Percentiles rank a stretch among this genome's conserved stretches.
Conservation (phyloP, 352 stramenopile genomes). For the Pythium inflatum region DNA sequence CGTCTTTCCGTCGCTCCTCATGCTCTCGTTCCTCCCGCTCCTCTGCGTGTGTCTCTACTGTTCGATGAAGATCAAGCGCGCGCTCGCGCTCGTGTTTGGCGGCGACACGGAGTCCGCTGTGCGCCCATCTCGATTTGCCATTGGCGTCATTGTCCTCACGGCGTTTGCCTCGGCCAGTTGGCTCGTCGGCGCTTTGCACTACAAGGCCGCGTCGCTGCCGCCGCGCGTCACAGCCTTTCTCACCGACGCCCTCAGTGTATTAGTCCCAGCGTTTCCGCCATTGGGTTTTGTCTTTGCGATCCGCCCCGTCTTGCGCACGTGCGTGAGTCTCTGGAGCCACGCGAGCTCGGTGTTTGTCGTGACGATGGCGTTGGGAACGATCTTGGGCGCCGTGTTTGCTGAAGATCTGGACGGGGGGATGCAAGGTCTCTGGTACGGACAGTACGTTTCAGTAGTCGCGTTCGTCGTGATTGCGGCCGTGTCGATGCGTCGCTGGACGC, state of each 20-base stretch:
- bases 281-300: slow-evolving; percentile 27
- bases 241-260: not conserved
- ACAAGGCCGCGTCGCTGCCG: slow-evolving; percentile 27
- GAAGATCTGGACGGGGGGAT: slow-evolving; percentile 53
- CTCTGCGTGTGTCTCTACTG: slow-evolving; percentile 46
- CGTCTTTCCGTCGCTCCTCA: slow-evolving; percentile 56
- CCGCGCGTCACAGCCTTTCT: not conserved
- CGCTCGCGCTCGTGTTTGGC: slow-evolving; percentile 5
- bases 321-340: slow-evolving; percentile 29
- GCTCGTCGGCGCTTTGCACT: slow-evolving; percentile 39
- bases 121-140: not conserved
- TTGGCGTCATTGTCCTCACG: slow-evolving; percentile 1
- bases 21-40: slow-evolving; percentile 54
- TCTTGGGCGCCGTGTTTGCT: slow-evolving; percentile 33
- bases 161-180: slow-evolving; percentile 8
- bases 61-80: slow-evolving; percentile 37
- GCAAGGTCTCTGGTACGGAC: slow-evolving; percentile 63
- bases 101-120: slow-evolving; percentile 13
- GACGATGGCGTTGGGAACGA: slow-evolving; percentile 31
- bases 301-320: slow-evolving; percentile 35
- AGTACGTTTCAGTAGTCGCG: slow-evolving; percentile 40
- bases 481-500: slow-evolving; percentile 5
- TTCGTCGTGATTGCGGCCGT: slow-evolving; percentile 23
- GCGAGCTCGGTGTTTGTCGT: slow-evolving; percentile 30
- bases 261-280: slow-evolving; percentile 27